phyloP scores from a whole-genome alignment of 2,329 filamentous ascomycete species.

The Scorias spongiosa region DNA sequence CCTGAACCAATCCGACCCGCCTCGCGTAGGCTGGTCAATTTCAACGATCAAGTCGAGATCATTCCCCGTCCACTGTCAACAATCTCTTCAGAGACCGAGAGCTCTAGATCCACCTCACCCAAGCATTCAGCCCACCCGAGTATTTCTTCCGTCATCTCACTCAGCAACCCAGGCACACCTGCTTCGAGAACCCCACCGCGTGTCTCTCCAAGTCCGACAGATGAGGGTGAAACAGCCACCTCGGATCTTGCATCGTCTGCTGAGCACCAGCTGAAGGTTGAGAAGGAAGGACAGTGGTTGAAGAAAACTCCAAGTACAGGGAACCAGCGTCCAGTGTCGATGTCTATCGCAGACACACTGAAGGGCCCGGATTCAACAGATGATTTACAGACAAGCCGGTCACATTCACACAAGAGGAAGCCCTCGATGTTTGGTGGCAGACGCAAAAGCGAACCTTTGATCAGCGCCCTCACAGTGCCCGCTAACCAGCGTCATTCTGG shows the following conservation, averaged over 20 bases:
- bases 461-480: constrained; percentile 7
- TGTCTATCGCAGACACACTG: constrained; percentile 4
- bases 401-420: constrained; percentile 36
- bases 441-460: constrained; percentile 24
- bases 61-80: constrained; percentile 71
- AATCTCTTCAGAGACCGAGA: constrained; percentile 71
- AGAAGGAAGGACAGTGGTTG: constrained; percentile 20
- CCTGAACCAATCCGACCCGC: constrained; percentile 18
- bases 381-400: not conserved
- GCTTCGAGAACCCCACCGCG: constrained; percentile 26
- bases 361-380: not conserved
- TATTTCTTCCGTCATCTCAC: constrained; percentile 60
- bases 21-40: constrained; percentile 53
- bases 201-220: constrained; percentile 26
- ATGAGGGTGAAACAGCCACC: constrained; percentile 23
- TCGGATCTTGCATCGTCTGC: constrained; percentile 40
- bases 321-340: constrained; percentile 10
- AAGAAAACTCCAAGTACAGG: constrained; percentile 9
- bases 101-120: constrained; percentile 52
- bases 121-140: constrained; percentile 65
- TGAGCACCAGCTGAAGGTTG: constrained; percentile 13
- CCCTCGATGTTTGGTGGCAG: constrained; percentile 46
- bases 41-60: constrained; percentile 71
- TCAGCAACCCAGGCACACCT: constrained; percentile 34
- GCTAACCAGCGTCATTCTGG: not conserved